Evolutionary conservation across 306 rosid genomes (phyloP).

Genomic region (Oxytropis ochrocephala): DNA sequence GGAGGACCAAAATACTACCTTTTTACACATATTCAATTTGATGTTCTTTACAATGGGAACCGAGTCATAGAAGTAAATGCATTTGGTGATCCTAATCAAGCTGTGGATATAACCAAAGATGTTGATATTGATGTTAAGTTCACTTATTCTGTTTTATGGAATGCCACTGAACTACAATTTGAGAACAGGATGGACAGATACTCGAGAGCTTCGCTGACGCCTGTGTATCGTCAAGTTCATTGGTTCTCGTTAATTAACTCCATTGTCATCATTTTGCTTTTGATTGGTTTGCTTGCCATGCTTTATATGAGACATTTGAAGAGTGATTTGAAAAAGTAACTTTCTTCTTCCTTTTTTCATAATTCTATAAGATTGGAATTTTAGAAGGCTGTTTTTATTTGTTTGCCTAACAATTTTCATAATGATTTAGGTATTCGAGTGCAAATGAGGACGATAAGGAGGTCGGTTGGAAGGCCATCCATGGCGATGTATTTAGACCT

Average conservation of each 20-base stretch:
- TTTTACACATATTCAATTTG: conserved; percentile 64
- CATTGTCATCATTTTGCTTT: conserved; percentile 54
- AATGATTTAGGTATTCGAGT: conserved; percentile 42
- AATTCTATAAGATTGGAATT: not conserved
- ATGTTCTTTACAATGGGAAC: conserved; percentile 57
- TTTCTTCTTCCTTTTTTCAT: conserved; percentile 20
- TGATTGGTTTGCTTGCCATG: conserved; percentile 67
- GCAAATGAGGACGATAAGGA: conserved; percentile 69
- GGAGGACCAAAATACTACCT: conserved; percentile 51
- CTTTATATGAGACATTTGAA: conserved; percentile 62
- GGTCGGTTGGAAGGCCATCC: conserved; percentile 76
- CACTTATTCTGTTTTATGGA: conserved; percentile 80
- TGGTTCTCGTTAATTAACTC: conserved; percentile 84
- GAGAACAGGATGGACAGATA: conserved; percentile 71
- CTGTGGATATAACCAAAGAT: conserved; percentile 58
- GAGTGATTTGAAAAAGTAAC: conserved; percentile 72
- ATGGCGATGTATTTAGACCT: conserved; percentile 68
- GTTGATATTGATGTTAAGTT: conserved; percentile 51
- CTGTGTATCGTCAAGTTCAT: conserved; percentile 54
- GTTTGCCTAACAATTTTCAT: conserved; percentile 16
- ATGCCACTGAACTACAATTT: conserved; percentile 36
- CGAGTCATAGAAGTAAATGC: conserved; percentile 57
- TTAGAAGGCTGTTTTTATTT: not conserved
- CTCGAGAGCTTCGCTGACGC: conserved; percentile 53
- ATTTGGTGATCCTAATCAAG: conserved; percentile 63